Conservation (phyloP, 2,329 filamentous ascomycete genomes). For the Diaporthe australafricana region DNA sequence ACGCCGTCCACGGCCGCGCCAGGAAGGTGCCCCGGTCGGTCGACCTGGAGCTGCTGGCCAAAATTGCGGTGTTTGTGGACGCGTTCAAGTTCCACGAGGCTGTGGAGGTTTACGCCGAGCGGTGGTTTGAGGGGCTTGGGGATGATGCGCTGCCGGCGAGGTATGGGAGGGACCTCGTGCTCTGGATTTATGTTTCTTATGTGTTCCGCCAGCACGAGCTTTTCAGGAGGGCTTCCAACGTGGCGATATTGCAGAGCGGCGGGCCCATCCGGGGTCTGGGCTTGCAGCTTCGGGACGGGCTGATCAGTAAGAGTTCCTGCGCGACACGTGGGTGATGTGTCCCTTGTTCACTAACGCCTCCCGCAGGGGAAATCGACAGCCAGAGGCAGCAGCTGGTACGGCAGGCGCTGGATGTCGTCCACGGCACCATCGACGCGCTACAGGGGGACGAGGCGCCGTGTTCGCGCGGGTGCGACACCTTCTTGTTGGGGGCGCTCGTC, state of each 20-base stretch:
- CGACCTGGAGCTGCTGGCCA: conserved; percentile 54
- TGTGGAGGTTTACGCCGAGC: conserved; percentile 53
- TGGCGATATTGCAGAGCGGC: conserved; percentile 42
- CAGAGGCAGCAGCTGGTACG: conserved; percentile 44
- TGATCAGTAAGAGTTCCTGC: conserved; percentile 42
- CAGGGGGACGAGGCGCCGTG: conserved; percentile 35
- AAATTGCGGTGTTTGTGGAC: conserved; percentile 57
- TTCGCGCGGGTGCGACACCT: conserved; percentile 43
- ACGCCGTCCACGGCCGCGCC: conserved; percentile 57
- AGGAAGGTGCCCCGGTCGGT: conserved; percentile 52
- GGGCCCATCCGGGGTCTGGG: conserved; percentile 43
- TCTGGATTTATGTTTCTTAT: conserved; percentile 48
- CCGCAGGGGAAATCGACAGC: conserved; percentile 43
- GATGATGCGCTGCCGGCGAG: conserved; percentile 30
- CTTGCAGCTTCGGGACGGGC: conserved; percentile 46
- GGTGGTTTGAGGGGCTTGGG: conserved; percentile 51
- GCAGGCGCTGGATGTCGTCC: conserved; percentile 40
- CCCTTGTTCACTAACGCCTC: neutral
- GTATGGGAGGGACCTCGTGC: conserved; percentile 42
- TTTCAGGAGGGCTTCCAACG: conserved; percentile 44
- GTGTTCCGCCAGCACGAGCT: conserved; percentile 45
- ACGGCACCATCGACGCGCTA: conserved; percentile 42
- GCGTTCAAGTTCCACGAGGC: conserved; percentile 56
- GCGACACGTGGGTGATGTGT: no score
- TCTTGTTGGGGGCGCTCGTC: conserved; percentile 46